Evolutionary conservation across 371 early-diverging fungal genomes (phyloP), one percentile per base, ranked within the genome.

Genomic region (Chytridium lagenaria): DNA sequence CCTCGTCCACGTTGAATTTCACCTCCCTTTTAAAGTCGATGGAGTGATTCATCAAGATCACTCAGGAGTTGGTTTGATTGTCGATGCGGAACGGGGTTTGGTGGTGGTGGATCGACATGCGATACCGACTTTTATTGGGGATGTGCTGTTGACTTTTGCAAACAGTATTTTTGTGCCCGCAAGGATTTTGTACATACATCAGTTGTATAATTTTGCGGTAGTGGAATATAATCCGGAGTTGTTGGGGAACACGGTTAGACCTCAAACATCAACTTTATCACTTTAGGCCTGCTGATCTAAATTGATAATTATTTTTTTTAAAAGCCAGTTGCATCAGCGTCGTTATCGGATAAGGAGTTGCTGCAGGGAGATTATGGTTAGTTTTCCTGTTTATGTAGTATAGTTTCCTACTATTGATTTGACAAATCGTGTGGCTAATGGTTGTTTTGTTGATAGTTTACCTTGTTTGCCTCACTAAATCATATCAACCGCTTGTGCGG

Each of bases 31-130:
- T 69, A 68, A 72, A 26, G 61, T 81, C 52, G 83, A 82, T 68
- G 81, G 78, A 1, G 73, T 78, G n/a, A 39, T 68, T 5, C 55
- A 71, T 37, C 78, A 77, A 50, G 66, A 63, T 15, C 70, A 69
- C 50, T 67, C 64, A 0, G 81, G 80, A 0, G 49, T 80, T 50
- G 83, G 83, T 22, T 49, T 82, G 1, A 70, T 81, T 28, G 70
- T 95, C 2, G 92, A 93, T 61, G 85, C 86, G 34, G 77, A 88
- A 38, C 86, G 85, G 37, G 94, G 94, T 0, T 75, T 91, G 33
- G 84, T 95, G 28, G 77, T 94, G 23, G 92, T 91, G 69, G 93
- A 94, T 77, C 88, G 94, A 33, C 92, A 92, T 69, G 90, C 93
- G 0, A 86, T 95, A 30, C 94, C 94, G 0, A 88, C 92, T 5